Evolutionary conservation across 2,329 filamentous ascomycete genomes (phyloP), one percentile per base, ranked within the genome.

Genomic region (Claviceps arundinis): DNA sequence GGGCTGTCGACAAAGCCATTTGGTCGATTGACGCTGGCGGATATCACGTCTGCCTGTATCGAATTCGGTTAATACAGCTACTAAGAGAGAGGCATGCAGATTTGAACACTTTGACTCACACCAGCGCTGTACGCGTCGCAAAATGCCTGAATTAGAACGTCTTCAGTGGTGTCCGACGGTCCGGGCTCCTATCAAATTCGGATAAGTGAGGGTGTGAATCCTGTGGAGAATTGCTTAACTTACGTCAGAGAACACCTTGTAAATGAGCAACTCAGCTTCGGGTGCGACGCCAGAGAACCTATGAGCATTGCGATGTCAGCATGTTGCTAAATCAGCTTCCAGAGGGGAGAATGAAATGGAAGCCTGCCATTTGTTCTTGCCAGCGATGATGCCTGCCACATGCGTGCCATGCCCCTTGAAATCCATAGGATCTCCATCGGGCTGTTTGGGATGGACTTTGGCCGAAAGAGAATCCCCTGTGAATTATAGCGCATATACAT

Each of bases 311-410:
- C 1, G 37, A 4, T 17, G 14, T 53, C n/a, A 50, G 26, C 13
- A 8, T 17, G 2, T 8, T 38, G 41, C 5, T 17, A 16, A 8
- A 13, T 24, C 4, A 17, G 6, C 17, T 2, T 38, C 7, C 58
- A 0, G 48, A 17, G 11, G 54, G 49, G 14, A 41, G 46, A 34
- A 45, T 34, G 11, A 13, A 26, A 16, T 22, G 19, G 2, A 7
- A 22, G 24, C 48, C 50, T 55, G 60, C 64, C 62, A 65, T 54
- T 68, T 63, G 57, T 62, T 62, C 40, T 75, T 65, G 16, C 72
- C 74, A 26, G 68, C 73, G 55, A 77, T 69, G 24, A 74, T 74
- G 19, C 75, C 74, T 17, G 74, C 69, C 38, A 73, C 71, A 47
- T 59, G 50, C 17, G 53, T 55, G 11, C 51, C 58, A 34, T 60